These are phyloP conservation scores for Plasmodium gonderi DNA, from an alignment of 169 alveolate genomes.

Conservation along the genomic window DNA sequence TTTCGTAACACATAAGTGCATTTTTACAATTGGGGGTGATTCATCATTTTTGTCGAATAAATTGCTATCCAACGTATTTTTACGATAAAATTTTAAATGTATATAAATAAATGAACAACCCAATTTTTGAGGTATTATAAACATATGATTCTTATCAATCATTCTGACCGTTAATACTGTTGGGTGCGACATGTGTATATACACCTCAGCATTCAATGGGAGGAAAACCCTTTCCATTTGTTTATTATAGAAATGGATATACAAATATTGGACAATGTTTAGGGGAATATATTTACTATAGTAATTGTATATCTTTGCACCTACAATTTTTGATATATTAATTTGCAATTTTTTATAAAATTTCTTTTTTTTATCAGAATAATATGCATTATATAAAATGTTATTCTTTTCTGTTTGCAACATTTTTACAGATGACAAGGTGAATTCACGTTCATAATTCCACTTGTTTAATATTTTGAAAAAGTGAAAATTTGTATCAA, in stretches of 20 bases:
- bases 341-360: slow-evolving; percentile 7
- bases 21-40: not conserved
- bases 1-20: slow-evolving; percentile 26
- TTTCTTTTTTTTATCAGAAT: not conserved
- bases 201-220: slow-evolving; percentile 42
- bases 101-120: slow-evolving; percentile 44
- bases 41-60: not conserved
- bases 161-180: slow-evolving; percentile 19
- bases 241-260: slow-evolving; percentile 21
- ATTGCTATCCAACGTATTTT: not conserved
- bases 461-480: not conserved
- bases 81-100: not conserved
- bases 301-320: slow-evolving; percentile 27
- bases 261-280: slow-evolving; percentile 35
- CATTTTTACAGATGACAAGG: not conserved
- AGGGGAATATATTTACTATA: slow-evolving; percentile 44
- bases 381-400: not conserved
- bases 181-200: slow-evolving; percentile 17
- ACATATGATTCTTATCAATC: slow-evolving; percentile 22
- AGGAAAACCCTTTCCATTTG: slow-evolving; percentile 8
- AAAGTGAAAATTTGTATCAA: slow-evolving; percentile 17
- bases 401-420: not conserved
- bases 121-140: slow-evolving; percentile 40
- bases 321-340: slow-evolving; percentile 8
- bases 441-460: not conserved